Percentiles rank a stretch among this genome's conserved stretches.
These are phyloP conservation scores for Amanita pallidorosea DNA, from an alignment of 768 basidiomycete genomes.

Conservation along the genomic window DNA sequence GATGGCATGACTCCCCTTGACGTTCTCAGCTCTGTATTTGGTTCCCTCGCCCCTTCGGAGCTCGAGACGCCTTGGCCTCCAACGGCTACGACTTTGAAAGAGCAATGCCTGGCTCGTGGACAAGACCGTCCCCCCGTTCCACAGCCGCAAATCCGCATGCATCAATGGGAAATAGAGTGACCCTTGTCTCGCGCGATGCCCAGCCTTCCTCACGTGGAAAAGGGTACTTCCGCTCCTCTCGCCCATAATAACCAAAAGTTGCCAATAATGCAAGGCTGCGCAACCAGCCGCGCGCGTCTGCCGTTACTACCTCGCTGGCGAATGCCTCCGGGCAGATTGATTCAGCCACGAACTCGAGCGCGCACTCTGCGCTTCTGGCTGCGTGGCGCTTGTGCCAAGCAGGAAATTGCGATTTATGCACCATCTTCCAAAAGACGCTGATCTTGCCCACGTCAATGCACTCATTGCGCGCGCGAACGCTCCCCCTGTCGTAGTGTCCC, in stretches of 20 bases:
- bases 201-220: conserved; percentile 27
- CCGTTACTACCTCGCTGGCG: conserved; percentile 92
- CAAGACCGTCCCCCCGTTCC: conserved; percentile 43
- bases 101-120: conserved; percentile 92
- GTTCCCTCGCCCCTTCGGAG: conserved; percentile 80
- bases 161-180: conserved; percentile 61
- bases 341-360: conserved; percentile 97
- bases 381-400: conserved; percentile 93
- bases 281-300: conserved; percentile 75
- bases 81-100: conserved; percentile 93
- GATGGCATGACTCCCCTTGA: conserved; percentile 98
- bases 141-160: conserved; percentile 38
- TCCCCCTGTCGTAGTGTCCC: conserved; percentile 34
- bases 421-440: conserved; percentile 79
- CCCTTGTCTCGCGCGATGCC: conserved; percentile 49
- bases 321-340: conserved; percentile 92
- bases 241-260: conserved; percentile 27
- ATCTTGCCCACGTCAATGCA: conserved; percentile 57
- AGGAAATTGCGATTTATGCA: conserved; percentile 97
- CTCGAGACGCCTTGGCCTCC: conserved; percentile 80
- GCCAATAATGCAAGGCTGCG: conserved; percentile 38
- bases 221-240: conserved; percentile 17
- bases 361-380: conserved; percentile 97
- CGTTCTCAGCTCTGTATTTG: conserved; percentile 89
- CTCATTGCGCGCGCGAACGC: conserved; percentile 61